These are phyloP conservation scores for Citrullus mucosospermus DNA, from an alignment of 306 rosid species.

Conservation along the genomic window DNA sequence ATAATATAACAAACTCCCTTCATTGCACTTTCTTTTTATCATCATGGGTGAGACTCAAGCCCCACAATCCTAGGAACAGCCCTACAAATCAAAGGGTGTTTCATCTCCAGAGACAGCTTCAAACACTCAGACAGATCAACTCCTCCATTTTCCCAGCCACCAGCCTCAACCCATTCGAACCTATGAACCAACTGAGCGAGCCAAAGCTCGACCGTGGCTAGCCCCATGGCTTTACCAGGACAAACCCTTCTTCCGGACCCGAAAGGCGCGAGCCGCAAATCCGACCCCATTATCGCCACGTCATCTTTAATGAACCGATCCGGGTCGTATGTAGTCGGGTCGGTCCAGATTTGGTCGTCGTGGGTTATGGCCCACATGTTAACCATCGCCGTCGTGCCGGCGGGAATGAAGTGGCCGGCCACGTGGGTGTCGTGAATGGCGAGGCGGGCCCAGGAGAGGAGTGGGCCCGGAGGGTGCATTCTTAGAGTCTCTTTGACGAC, in stretches of 20 bases:
- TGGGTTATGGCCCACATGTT: conserved; percentile 85
- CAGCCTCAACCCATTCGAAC: conserved; percentile 30
- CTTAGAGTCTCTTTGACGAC: conserved; percentile 60
- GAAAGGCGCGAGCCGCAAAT: conserved; percentile 65
- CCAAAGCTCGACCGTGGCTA: conserved; percentile 72
- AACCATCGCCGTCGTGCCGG: conserved; percentile 68
- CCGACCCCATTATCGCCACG: conserved; percentile 41
- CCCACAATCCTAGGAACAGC: conserved; percentile 29
- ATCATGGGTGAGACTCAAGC: not conserved
- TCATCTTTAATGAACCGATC: conserved; percentile 34
- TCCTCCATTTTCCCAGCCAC: not conserved
- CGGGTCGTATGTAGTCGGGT: conserved; percentile 36
- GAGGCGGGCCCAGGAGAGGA: conserved; percentile 78
- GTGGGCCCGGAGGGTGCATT: conserved; percentile 75
- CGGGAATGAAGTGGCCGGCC: conserved; percentile 33
- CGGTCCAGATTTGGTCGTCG: conserved; percentile 31
- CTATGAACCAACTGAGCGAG: conserved; percentile 47
- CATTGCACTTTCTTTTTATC: not conserved
- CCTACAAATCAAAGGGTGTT: conserved; percentile 44
- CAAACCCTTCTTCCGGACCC: conserved; percentile 74
- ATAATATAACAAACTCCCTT: not conserved
- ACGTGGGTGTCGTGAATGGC: conserved; percentile 44
- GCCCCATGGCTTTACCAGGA: conserved; percentile 71
- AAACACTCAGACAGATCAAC: conserved; percentile 46
- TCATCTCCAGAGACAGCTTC: conserved; percentile 81